Base-by-base conservation (phyloP, 768 basidiomycete genomes). In the Russula sp. region DNA sequence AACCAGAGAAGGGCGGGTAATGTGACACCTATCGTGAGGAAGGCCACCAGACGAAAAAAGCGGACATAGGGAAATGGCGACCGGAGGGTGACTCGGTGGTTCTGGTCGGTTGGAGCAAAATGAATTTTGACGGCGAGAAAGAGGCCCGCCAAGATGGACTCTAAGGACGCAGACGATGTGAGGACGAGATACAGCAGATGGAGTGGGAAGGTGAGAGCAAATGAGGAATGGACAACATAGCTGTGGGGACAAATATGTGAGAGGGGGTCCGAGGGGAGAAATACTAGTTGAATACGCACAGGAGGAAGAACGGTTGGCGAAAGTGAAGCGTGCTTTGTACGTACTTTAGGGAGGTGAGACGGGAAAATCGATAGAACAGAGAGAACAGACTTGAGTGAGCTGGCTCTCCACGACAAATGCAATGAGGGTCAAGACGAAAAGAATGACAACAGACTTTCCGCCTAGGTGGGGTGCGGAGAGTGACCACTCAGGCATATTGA, bases 241-340 rank as follows among this genome's bases (percentile, higher is more conserved):
- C 93, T 94, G 69, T 16, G 38, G n/a, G 13, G n/a, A 25, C 14
- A 35, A 32, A 45, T n/a, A 5, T 8, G 59, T 53, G 45, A 59
- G 39, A 51, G 50, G 47, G 22, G 51, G 5, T 52, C 14, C 35
- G n/a, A 42, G 13, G n/a, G 18, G 7, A 10, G 22, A 22, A n/a
- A 38, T 34, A 0, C 35, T 14, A 5, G 34, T 10, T 8, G 9
- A 47, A 9, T 16, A 71, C 88, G 64, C 68, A 91, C 91, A 94
- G 91, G 64, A 92, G 77, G 69, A 98, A 88, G 78, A 85, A 96
- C 0, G 96, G 91, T 61, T 97, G 90, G 56, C 85, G 79, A 75
- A 90, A 99, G 38, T 78, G 83, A 35, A 92, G 75, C 1, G 79
- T 80, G 1, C 83, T 83, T 72, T 93, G 90, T 14, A 96, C 83